phyloP scores from a whole-genome alignment of 139 green algal genomes.

The Tetraselmis striata region DNA sequence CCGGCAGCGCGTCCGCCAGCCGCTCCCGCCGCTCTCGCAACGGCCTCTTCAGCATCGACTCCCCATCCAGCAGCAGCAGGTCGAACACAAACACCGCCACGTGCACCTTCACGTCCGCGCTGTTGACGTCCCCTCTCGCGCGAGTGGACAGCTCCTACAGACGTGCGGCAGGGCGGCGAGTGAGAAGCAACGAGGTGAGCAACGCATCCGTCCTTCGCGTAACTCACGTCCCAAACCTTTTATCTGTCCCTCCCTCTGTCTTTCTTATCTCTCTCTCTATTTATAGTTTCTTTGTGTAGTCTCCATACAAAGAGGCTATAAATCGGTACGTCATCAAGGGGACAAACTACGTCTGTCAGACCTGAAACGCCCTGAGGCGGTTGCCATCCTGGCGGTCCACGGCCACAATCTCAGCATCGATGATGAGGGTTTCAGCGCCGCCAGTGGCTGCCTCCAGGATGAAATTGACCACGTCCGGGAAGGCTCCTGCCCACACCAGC shows the following conservation, averaged over 20 bases:
- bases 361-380: constrained; percentile 70
- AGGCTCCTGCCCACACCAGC: no score
- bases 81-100: constrained; percentile 90
- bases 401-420: constrained; percentile 80
- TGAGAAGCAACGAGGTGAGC: no score
- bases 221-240: no score
- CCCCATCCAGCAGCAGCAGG: constrained; percentile 58
- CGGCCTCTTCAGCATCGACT: constrained; percentile 42
- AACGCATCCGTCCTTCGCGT: no score
- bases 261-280: no score
- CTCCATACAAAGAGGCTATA: no score
- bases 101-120: constrained; percentile 30
- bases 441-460: constrained; percentile 24
- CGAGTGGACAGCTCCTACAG: constrained; percentile 72
- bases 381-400: constrained; percentile 45
- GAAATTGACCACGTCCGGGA: constrained; percentile 55
- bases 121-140: constrained; percentile 27
- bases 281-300: no score
- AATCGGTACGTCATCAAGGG: no score
- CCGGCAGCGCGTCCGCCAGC: constrained; percentile 13
- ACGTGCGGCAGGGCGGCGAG: no score
- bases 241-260: no score
- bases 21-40: constrained; percentile 43
- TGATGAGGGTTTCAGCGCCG: constrained; percentile 28
- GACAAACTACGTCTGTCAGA: no score